These are phyloP conservation scores for Nemania sp. DNA, from an alignment of 2,329 filamentous ascomycete species.

Conservation along the genomic window DNA sequence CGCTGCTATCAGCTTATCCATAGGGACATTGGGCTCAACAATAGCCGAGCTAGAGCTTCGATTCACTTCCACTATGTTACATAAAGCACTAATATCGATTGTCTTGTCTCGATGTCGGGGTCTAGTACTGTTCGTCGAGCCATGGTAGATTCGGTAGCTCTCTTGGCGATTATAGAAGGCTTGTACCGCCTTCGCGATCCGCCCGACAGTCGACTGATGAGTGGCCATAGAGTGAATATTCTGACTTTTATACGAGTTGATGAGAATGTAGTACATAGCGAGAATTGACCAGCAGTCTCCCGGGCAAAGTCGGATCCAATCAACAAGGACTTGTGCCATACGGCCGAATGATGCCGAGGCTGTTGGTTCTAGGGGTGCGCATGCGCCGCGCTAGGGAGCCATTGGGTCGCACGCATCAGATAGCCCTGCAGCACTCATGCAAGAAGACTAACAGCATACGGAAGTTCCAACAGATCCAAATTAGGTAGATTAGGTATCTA, in stretches of 20 bases:
- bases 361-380: too few species aligned
- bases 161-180: conserved; percentile 47
- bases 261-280: too few species aligned
- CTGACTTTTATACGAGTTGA: neutral
- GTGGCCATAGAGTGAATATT: conserved; percentile 48
- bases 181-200: conserved; percentile 47
- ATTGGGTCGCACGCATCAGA: too few species aligned
- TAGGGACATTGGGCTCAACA: conserved; percentile 71
- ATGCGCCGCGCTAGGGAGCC: too few species aligned
- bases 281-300: too few species aligned
- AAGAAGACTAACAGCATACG: too few species aligned
- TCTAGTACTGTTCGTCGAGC: conserved; percentile 75
- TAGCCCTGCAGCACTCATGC: too few species aligned
- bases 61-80: conserved; percentile 65
- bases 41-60: conserved; percentile 54
- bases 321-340: too few species aligned
- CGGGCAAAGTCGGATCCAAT: too few species aligned
- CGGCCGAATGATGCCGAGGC: too few species aligned
- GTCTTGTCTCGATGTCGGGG: conserved; percentile 56
- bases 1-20: conserved; percentile 63
- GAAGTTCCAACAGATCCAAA: too few species aligned
- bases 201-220: conserved; percentile 47
- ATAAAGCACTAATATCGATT: conserved; percentile 68
- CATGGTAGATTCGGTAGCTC: conserved; percentile 76
- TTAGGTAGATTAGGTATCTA: too few species aligned